phyloP scores from a whole-genome alignment of 1,284 basidiomycete species.

The Papiliotrema flavescens region DNA sequence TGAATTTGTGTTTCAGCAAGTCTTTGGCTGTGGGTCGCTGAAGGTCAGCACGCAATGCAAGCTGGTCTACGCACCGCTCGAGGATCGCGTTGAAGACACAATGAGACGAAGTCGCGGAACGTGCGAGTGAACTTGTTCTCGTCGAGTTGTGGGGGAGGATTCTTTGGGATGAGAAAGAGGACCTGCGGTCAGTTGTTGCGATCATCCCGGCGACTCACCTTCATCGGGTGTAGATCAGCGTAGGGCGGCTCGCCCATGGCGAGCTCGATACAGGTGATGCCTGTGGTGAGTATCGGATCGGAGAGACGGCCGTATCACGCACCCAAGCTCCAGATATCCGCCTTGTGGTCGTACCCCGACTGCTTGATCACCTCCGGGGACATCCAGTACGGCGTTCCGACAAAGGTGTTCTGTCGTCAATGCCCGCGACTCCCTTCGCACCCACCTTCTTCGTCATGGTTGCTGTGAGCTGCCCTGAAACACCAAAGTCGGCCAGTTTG shows the following conservation, averaged over 20 bases:
- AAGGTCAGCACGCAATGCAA: not conserved
- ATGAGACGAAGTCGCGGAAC: slow-evolving; percentile 90
- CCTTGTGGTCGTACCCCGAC: slow-evolving; percentile 97
- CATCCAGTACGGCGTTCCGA: slow-evolving; percentile 99
- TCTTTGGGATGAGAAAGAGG: slow-evolving; percentile 96
- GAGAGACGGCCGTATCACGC: slow-evolving; percentile 1
- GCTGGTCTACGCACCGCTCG: slow-evolving; percentile 61
- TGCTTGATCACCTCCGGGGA: slow-evolving; percentile 99
- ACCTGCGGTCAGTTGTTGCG: slow-evolving; percentile 56
- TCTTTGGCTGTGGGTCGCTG: slow-evolving; percentile 92
- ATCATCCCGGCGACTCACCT: slow-evolving; percentile 54
- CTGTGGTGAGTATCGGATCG: slow-evolving; percentile 12
- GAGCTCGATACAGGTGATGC: slow-evolving; percentile 93
- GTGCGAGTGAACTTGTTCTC: slow-evolving; percentile 76
- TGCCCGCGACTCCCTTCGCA: not conserved
- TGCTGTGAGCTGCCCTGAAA: slow-evolving; percentile 95
- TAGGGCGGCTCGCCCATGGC: slow-evolving; percentile 97
- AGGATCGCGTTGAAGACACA: slow-evolving; percentile 91
- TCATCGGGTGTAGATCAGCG: slow-evolving; percentile 98
- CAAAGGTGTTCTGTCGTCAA: slow-evolving; percentile 73
- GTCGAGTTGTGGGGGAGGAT: slow-evolving; percentile 85
- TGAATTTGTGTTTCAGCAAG: slow-evolving; percentile 92
- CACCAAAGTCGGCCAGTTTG: slow-evolving; percentile 97
- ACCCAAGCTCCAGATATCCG: slow-evolving; percentile 95
- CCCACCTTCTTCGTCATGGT: slow-evolving; percentile 85